Percentiles rank a stretch among this genome's conserved stretches.
Evolutionary conservation across 2,329 filamentous ascomycete species (phyloP).

Genomic region (Fusarium miscanthi): DNA sequence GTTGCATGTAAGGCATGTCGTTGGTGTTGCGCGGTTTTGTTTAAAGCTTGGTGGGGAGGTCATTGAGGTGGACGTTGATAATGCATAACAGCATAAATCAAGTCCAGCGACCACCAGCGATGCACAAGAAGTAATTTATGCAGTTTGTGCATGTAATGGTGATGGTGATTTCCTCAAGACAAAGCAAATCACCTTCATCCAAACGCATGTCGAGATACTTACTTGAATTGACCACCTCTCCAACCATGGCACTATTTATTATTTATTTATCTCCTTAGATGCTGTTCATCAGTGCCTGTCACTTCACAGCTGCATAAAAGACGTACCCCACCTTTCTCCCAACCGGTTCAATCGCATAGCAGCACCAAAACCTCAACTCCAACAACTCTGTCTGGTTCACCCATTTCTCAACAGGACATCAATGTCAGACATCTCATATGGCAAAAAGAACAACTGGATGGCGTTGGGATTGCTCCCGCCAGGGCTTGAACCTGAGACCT

Average conservation of each 20-base stretch:
- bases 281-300: accelerated
- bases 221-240: neutral
- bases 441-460: neutral
- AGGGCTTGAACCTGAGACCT: conserved; percentile 9
- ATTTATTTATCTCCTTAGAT: too few species aligned
- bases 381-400: neutral
- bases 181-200: accelerated
- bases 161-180: too few species aligned
- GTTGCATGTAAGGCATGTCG: too few species aligned
- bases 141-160: neutral
- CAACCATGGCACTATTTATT: too few species aligned
- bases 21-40: neutral
- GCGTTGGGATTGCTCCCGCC: conserved; percentile 11
- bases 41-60: too few species aligned
- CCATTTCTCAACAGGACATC: neutral
- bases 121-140: neutral
- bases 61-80: neutral
- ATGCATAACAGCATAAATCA: neutral
- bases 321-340: neutral
- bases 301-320: neutral
- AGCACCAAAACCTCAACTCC: neutral
- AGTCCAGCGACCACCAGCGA: too few species aligned
- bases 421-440: accelerated
- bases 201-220: accelerated
- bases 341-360: neutral